Evolutionary conservation across 805 yeast genomes (phyloP), one percentile per base, ranked within the genome.

Genomic region (Diddensiella caesifluorescens): DNA sequence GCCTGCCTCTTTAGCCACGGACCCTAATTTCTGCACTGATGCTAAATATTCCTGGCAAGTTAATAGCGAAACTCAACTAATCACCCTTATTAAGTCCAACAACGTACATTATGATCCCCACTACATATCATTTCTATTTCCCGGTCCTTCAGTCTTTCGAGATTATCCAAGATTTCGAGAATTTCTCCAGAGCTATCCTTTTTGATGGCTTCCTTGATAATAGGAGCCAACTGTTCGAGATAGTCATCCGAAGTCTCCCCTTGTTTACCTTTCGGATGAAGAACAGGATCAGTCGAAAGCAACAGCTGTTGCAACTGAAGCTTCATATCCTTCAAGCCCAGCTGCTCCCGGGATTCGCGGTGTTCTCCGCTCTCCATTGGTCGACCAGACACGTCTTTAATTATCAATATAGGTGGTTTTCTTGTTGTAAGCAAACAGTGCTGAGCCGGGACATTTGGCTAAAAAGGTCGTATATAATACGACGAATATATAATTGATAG

Each of bases 211-310:
- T 77, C 72, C 52, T 75, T 77, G 49, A 86, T 71, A 13, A 83
- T 71, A 1, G 94, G 94, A 2, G 86, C 83, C 45, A 87, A 70
- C 59, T 83, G 86, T 49, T 86, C 95, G 29, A 86, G 60, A 59
- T 80, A 84, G 52, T 83, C 89, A 43, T 78, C 83, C 7, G 57
- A 45, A n/a, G 49, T 39, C 15, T 37, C 38, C 4, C 45, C 50
- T 15, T 27, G 10, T 19, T 41, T 26, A 21, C 30, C 37, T 31
- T 39, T 43, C 18, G 45, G 35, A 28, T 36, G 46, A 21, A 49
- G 35, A 21, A 46, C 49, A 7, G 47, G 46, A 26, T 49, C 53
- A 5, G 47, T 39, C 4, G 53, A 45, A 30, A 51, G 42, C 35
- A 52, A 34, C 22, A 51, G 37, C 38, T 52, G 54, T 38, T 46